Base-by-base conservation (phyloP, 345 rosid species). In the Pugionium cornutum region DNA sequence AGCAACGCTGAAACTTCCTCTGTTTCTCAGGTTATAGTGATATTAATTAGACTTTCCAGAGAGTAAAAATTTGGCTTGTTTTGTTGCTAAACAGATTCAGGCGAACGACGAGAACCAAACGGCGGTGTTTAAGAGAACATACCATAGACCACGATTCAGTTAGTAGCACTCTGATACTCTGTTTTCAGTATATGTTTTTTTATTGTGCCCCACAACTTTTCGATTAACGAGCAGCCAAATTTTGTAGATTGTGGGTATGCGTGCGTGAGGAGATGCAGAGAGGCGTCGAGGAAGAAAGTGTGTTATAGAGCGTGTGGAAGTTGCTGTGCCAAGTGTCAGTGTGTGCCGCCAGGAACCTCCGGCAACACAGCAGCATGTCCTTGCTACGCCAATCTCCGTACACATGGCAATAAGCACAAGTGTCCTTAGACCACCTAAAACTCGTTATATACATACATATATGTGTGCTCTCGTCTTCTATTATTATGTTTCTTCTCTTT, bases 341-440 rank as follows among this genome's bases (percentile, higher is more conserved):
- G 92, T 66, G 92, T 86, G 25, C 92, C 89, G 1, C 82, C 85
- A 3, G 91, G 91, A 36, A 84, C 86, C 48, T 84, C 67, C 29
- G 84, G 86, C 27, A 74, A 82, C 76, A 75, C 64, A 64, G 65
- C 47, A 10, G 36, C 77, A 43, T 84, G 89, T 78, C 89, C 84
- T 41, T 84, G 89, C 73, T 82, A 84, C 25, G 83, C 84, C 41
- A 73, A 4, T 60, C 66, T 81, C 73, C 80, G 74, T 49, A 84
- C 83, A 25, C 80, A 81, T 60, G 85, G 83, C 59, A 76, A 83
- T 75, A 69, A 45, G 40, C 83, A 80, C 73, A 82, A 84, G 68
- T 84, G 89, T 76, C 89, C 84, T 70, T 84, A 58, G 10, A 25
- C 44, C 31, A 34, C 31, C n/a, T 41, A 56, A 49, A 62, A 9